Conservation (phyloP, 768 basidiomycete species). For the Boletellus emodensis region DNA sequence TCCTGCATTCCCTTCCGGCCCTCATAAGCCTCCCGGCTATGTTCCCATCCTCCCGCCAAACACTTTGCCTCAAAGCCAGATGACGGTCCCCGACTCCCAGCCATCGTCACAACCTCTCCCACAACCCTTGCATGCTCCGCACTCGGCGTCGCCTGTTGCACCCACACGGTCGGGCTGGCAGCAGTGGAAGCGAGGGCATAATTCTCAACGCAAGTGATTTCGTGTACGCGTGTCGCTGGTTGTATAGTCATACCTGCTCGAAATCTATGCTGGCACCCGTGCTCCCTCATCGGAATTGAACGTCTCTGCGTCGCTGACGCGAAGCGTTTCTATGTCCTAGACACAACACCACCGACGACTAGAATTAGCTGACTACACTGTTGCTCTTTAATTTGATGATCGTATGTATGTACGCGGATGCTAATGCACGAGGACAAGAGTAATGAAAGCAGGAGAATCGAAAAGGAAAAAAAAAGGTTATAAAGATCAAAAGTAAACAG, state of each 20-base stretch:
- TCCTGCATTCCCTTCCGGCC: not conserved
- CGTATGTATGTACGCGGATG: conserved; percentile 39
- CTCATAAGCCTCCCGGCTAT: conserved; percentile 14
- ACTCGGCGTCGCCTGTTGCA: conserved; percentile 19
- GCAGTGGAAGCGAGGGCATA: conserved; percentile 38
- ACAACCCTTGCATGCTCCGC: conserved; percentile 9
- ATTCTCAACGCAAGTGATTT: conserved; percentile 20
- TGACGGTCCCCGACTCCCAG: conserved; percentile 8
- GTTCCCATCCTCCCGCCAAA: conserved; percentile 7
- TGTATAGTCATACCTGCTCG: not conserved
- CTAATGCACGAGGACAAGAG: conserved; percentile 21
- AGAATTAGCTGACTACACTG: conserved; percentile 51
- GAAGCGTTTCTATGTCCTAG: conserved; percentile 22
- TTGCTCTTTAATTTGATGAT: conserved; percentile 39
- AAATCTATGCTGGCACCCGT: conserved; percentile 1
- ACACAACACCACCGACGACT: conserved; percentile 24
- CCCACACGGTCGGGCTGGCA: conserved; percentile 49
- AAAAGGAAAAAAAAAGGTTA: conserved; percentile 24
- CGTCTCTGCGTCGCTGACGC: not conserved
- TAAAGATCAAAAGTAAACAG: conserved; percentile 36
- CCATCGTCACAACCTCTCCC: conserved; percentile 8
- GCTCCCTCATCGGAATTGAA: not conserved
- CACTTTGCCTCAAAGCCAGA: conserved; percentile 3
- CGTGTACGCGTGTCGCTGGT: not conserved
- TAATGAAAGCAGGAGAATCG: conserved; percentile 25